Percentiles rank a stretch among this genome's conserved stretches.
Conservation (phyloP, 2,329 filamentous ascomycete species). For the Lachnellula suecica region DNA sequence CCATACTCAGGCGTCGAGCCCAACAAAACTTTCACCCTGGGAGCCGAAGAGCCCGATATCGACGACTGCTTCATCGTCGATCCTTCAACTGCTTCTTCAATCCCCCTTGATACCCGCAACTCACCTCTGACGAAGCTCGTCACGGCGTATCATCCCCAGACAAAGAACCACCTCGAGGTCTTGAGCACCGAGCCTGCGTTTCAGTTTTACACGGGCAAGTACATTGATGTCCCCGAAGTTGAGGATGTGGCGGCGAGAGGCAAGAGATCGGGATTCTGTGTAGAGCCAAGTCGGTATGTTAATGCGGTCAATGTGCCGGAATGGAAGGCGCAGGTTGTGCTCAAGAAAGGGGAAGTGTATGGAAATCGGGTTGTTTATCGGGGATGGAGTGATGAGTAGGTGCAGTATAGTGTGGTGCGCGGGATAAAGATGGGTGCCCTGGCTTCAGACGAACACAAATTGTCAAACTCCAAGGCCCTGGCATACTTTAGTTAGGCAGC, state of each 20-base stretch:
- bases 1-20: constrained; percentile 63
- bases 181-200: constrained; percentile 92
- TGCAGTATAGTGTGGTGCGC: too few relatives aligned
- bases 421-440: too few relatives aligned
- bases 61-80: constrained; percentile 86
- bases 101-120: constrained; percentile 50
- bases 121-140: constrained; percentile 66
- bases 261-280: constrained; percentile 77
- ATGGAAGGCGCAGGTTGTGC: constrained; percentile 75
- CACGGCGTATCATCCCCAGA: constrained; percentile 70
- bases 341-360: constrained; percentile 84
- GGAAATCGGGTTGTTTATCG: constrained; percentile 81
- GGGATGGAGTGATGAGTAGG: constrained; percentile 66
- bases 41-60: constrained; percentile 65
- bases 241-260: constrained; percentile 62
- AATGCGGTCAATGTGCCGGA: constrained; percentile 81
- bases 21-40: constrained; percentile 69
- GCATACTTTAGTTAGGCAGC: too few relatives aligned
- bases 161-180: constrained; percentile 80
- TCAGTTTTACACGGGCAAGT: constrained; percentile 93
- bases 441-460: too few relatives aligned
- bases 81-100: constrained; percentile 34
- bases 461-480: too few relatives aligned
- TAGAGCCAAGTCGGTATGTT: constrained; percentile 88
- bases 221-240: constrained; percentile 72